Base-by-base conservation (phyloP, 148 eudicot genomes). In the Spergularia marina region DNA sequence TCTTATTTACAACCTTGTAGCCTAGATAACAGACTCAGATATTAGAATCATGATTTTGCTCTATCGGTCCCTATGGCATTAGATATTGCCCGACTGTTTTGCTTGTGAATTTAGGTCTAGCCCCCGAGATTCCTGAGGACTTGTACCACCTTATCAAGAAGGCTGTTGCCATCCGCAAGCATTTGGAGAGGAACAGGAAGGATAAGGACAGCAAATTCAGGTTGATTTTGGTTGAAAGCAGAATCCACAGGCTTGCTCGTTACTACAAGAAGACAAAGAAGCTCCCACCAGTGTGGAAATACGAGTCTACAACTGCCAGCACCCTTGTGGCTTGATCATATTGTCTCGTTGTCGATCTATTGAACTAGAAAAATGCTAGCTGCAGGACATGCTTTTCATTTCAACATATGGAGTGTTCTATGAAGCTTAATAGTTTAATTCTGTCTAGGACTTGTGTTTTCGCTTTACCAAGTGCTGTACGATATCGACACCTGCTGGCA, bases 261-360 rank as follows among this genome's bases (percentile, higher is more conserved):
- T 81, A 81, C 77, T 81, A 81, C 77, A 81, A 81, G 74, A 81
- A 81, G 77, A 81, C 83, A 9, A 81, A 81, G 83, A 81, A 81
- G 83, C 83, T 81, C 60, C 84, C 84, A 40, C 84, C 84, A 20
- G 84, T 81, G 67, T 81, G 84, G 84, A 81, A 81, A 68, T 81
- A 81, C 53, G 84, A 81, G 78, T 81, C 84, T 20, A 81, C 84
- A 10, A 81, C 84, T 47, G 84, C 84, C 75, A 81, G 81, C 71
- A 81, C 84, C 53, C 84, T 81, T 6, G 84, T 81, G 8, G 84
- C 84, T 8, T 81, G 39, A 81, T 20, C 49, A 0, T 59, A 69
- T 15, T 18, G 49, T 44, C 10, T 44, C 49, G 10, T 30, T 44
- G 49, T 44, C 8, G 7, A 44, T 44, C 49, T 44, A 44, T 44